phyloP scores from a whole-genome alignment of 208 protist genomes.

The Trypanosoma melophagium region DNA sequence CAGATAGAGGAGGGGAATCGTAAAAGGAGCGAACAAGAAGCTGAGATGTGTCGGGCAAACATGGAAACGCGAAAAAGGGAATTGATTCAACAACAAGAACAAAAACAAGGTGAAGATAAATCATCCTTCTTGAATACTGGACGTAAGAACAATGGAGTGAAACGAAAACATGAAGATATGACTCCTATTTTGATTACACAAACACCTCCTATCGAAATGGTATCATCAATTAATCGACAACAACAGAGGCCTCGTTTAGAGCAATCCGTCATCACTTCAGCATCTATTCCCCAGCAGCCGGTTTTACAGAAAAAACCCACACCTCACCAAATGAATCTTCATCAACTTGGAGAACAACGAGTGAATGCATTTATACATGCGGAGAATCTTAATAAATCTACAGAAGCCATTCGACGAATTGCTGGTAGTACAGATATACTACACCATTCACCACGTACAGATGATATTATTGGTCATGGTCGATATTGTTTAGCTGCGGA shows the following conservation, averaged over 20 bases:
- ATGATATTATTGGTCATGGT: conserved; percentile 67
- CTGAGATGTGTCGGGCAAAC: conserved; percentile 27
- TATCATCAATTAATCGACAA: background rate
- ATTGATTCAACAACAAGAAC: conserved; percentile 5
- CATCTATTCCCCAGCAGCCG: too few species aligned
- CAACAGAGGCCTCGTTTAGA: conserved; percentile 2
- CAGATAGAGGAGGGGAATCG: conserved; percentile 17
- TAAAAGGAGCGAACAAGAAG: conserved; percentile 14
- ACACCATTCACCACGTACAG: conserved; percentile 27
- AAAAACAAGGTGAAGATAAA: background rate
- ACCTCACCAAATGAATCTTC: conserved; percentile 33
- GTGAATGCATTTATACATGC: conserved; percentile 37
- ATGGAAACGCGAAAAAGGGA: conserved; percentile 16
- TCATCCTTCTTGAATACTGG: background rate
- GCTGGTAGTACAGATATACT: conserved; percentile 48
- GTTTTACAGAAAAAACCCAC: background rate
- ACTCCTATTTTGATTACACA: conserved; percentile 16
- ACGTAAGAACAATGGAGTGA: conserved; percentile 8
- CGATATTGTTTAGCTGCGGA: conserved; percentile 43
- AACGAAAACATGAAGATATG: conserved; percentile 21
- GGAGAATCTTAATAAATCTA: conserved; percentile 30
- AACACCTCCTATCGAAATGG: background rate
- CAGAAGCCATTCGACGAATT: conserved; percentile 34
- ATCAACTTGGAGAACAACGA: conserved; percentile 39
- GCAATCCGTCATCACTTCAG: too few species aligned